Percentiles rank a stretch among this genome's conserved stretches.
Conservation (phyloP, 2,329 filamentous ascomycete species). For the Phoma herbarum region DNA sequence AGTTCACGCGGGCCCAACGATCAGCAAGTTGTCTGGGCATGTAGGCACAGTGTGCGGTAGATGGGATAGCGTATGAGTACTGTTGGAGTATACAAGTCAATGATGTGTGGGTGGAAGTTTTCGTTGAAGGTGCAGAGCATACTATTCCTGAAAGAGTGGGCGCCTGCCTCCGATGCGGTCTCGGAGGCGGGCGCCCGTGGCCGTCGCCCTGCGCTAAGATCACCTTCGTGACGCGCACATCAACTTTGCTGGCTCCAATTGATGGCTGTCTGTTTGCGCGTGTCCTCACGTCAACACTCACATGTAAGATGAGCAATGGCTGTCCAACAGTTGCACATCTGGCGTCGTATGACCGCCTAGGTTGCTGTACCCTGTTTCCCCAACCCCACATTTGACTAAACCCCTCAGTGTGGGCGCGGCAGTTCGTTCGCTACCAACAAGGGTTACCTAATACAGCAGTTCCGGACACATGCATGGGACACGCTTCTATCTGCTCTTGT, state of each 20-base stretch:
- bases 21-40: conserved; percentile 65
- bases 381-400: conserved; percentile 1
- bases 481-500: not conserved
- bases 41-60: conserved; percentile 40
- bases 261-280: conserved; percentile 2
- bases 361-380: not conserved
- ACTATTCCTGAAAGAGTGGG: conserved; percentile 1
- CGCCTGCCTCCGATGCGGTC: not conserved
- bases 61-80: conserved; percentile 12
- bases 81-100: conserved; percentile 3
- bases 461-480: not conserved
- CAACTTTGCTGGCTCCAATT: conserved; percentile 12
- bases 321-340: conserved; percentile 5
- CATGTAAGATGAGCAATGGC: conserved; percentile 5
- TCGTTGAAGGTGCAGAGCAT: conserved; percentile 19
- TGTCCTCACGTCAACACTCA: conserved; percentile 9
- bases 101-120: conserved; percentile 28
- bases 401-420: not conserved
- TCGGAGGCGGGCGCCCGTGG: conserved; percentile 18
- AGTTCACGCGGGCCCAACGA: conserved; percentile 58
- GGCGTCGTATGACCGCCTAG: not conserved
- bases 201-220: conserved; percentile 28
- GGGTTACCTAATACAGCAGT: conserved; percentile 9
- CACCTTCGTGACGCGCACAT: conserved; percentile 14
- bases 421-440: not conserved